Conservation (phyloP, 2,329 filamentous ascomycete species). For the Neoascochyta sp. region DNA sequence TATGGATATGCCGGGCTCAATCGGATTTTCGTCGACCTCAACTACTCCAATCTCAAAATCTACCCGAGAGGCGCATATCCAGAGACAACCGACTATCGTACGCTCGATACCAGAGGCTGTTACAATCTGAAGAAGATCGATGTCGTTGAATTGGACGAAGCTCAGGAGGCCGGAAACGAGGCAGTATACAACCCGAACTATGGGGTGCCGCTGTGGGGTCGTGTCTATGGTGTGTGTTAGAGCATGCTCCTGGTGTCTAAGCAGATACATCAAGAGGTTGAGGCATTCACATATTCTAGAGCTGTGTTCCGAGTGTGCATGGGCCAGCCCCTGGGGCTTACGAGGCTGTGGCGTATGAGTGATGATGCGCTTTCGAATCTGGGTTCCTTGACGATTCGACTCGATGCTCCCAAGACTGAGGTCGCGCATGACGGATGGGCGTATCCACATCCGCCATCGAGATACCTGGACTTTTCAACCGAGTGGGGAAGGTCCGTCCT, state of each 20-base stretch:
- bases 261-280: conserved; percentile 3
- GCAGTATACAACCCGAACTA: neutral
- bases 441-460: neutral
- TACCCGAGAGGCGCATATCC: conserved; percentile 2
- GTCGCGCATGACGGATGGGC: neutral
- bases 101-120: neutral
- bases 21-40: conserved; percentile 1
- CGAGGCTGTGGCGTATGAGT: conserved; percentile 2
- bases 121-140: conserved; percentile 1
- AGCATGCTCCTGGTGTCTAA: conserved; percentile 1
- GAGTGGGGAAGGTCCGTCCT: conserved; percentile 3
- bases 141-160: conserved; percentile 1
- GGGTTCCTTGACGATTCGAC: conserved; percentile 4
- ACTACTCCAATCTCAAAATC: conserved; percentile 2
- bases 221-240: neutral
- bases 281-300: neutral
- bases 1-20: conserved; percentile 2
- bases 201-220: neutral
- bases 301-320: conserved; percentile 1
- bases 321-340: conserved; percentile 1
- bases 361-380: conserved; percentile 3
- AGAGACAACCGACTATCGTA: conserved; percentile 1
- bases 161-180: neutral
- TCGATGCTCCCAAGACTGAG: conserved; percentile 1
- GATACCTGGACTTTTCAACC: conserved; percentile 1